Conservation (phyloP, 73 alveolate genomes). For the Tetrahymena malaccensis region DNA sequence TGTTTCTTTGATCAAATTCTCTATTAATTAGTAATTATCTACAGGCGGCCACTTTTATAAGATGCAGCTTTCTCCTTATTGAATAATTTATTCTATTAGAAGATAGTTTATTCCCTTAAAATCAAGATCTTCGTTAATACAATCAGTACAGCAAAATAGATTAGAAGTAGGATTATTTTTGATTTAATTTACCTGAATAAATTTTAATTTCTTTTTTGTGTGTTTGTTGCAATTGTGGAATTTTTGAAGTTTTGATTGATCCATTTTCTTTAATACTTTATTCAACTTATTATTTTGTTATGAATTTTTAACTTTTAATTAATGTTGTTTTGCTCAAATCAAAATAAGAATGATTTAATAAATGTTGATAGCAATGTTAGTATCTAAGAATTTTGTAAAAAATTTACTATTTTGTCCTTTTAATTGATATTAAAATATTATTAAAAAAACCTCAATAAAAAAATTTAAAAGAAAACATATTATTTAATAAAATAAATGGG, state of each 20-base stretch:
- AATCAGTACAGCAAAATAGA: not conserved
- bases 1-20: not conserved
- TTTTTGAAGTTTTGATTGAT: not conserved
- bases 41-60: not conserved
- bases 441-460: too few species aligned
- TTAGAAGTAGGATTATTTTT: not conserved
- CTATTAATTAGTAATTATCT: not conserved
- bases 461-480: too few species aligned
- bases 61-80: not conserved
- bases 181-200: not conserved
- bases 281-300: too few species aligned
- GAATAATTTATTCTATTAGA: not conserved
- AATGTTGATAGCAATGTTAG: too few species aligned
- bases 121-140: not conserved
- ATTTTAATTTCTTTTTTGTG: not conserved
- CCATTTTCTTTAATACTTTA: not conserved
- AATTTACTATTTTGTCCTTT: too few species aligned
- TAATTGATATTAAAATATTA: too few species aligned
- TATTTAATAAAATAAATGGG: too few species aligned
- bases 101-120: not conserved
- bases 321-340: too few species aligned
- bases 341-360: too few species aligned
- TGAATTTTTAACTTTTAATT: too few species aligned
- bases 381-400: too few species aligned
- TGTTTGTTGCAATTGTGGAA: not conserved